These are phyloP conservation scores for Monosporascus cannonballus DNA, from an alignment of 2,329 filamentous ascomycete genomes.

Conservation along the genomic window DNA sequence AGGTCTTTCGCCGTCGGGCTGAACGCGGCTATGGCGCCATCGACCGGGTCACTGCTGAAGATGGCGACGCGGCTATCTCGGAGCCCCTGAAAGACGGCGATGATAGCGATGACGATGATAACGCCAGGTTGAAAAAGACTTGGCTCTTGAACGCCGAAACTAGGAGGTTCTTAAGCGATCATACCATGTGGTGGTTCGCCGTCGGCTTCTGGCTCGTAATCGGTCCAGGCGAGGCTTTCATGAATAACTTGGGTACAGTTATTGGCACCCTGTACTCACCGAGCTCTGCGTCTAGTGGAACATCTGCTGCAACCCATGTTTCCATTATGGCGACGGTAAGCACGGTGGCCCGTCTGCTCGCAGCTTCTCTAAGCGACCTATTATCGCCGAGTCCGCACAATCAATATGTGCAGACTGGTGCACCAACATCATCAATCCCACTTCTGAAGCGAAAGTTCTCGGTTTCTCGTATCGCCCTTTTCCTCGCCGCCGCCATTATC, in stretches of 20 bases:
- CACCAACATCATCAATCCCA: conserved; percentile 21
- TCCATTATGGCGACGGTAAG: conserved; percentile 87
- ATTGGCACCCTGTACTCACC: conserved; percentile 76
- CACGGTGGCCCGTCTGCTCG: conserved; percentile 83
- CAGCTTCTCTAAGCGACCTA: conserved; percentile 81
- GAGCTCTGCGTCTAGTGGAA: conserved; percentile 36
- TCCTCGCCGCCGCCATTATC: conserved; percentile 67
- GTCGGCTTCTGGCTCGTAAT: conserved; percentile 88
- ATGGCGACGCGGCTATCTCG: conserved; percentile 37
- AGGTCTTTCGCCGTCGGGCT: conserved; percentile 58
- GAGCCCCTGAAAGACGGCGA: conserved; percentile 32
- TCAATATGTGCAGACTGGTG: conserved; percentile 46
- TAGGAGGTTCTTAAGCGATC: conserved; percentile 73
- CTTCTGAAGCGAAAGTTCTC: conserved; percentile 38
- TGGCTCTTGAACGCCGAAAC: conserved; percentile 93
- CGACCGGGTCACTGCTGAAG: conserved; percentile 33
- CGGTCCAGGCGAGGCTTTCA: conserved; percentile 93
- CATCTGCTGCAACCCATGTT: conserved; percentile 78
- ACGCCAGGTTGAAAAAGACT: conserved; percentile 67
- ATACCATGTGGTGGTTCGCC: conserved; percentile 94
- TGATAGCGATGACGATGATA: conserved; percentile 34
- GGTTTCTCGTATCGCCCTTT: conserved; percentile 73
- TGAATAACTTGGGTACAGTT: conserved; percentile 94
- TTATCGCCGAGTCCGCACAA: conserved; percentile 65
- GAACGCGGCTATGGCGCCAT: conserved; percentile 59